Evolutionary conservation across 805 yeast genomes (phyloP).

Genomic region (Candida maris): DNA sequence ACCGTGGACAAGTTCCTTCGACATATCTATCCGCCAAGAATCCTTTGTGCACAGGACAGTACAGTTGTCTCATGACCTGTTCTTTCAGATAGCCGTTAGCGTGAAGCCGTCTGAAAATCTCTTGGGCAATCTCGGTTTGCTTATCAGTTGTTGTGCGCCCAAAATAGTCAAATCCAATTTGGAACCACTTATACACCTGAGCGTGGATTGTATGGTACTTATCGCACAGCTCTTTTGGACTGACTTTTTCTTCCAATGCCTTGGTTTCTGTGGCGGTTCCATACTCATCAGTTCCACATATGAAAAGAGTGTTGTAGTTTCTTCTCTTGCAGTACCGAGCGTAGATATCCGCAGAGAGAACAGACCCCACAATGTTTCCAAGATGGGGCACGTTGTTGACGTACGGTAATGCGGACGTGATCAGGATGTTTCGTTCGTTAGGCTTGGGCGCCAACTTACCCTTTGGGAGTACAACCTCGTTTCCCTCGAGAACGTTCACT

Average conservation of each 20-base stretch:
- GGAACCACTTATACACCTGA: constrained; percentile 95
- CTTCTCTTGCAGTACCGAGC: constrained; percentile 87
- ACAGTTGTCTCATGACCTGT: constrained; percentile 82
- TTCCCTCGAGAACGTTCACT: constrained; percentile 19
- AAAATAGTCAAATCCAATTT: constrained; percentile 88
- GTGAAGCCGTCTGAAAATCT: constrained; percentile 73
- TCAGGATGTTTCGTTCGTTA: constrained; percentile 73
- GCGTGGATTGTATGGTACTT: constrained; percentile 84
- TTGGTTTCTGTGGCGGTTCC: constrained; percentile 99
- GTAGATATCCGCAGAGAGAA: constrained; percentile 89
- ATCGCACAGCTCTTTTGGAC: constrained; percentile 87
- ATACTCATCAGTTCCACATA: constrained; percentile 98
- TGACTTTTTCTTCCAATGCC: constrained; percentile 88
- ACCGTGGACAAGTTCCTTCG: constrained; percentile 96
- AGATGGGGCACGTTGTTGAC: constrained; percentile 98
- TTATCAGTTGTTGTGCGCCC: constrained; percentile 92
- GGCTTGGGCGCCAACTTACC: constrained; percentile 60
- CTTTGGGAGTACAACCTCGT: constrained; percentile 12
- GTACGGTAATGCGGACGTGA: constrained; percentile 96
- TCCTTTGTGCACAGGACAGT: constrained; percentile 86
- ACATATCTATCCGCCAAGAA: constrained; percentile 95
- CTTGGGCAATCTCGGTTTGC: constrained; percentile 96
- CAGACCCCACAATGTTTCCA: constrained; percentile 96
- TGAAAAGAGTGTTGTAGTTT: constrained; percentile 77
- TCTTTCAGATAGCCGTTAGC: constrained; percentile 82